phyloP scores from a whole-genome alignment of 2,329 filamentous ascomycete genomes.

The Neopestalotiopsis rosae region DNA sequence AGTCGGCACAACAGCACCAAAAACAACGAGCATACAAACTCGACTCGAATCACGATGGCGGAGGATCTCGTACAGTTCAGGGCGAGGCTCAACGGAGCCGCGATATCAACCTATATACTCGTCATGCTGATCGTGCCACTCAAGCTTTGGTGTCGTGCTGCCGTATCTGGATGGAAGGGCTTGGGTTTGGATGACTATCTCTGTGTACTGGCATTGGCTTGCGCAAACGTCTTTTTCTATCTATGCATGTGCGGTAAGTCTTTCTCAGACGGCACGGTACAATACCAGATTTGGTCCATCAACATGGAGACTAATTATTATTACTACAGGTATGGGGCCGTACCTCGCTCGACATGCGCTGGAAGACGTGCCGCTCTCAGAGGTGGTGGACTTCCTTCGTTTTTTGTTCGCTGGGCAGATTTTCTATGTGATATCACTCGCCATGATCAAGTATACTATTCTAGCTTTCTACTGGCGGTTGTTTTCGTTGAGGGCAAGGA shows the following conservation, averaged over 20 bases:
- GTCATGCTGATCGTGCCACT: slow-evolving; percentile 4
- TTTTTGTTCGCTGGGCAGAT: slow-evolving; percentile 3
- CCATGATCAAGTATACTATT: slow-evolving; percentile 13
- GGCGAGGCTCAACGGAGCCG: background rate
- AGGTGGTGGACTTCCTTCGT: slow-evolving; percentile 2
- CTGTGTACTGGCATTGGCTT: background rate
- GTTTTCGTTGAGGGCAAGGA: background rate
- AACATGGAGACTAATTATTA: background rate
- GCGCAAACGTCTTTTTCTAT: background rate
- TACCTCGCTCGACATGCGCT: background rate
- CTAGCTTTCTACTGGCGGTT: slow-evolving; percentile 5
- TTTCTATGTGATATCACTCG: background rate
- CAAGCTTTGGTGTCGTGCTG: background rate
- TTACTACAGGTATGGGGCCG: background rate
- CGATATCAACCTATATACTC: background rate
- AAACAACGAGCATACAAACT: background rate
- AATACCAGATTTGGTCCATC: background rate
- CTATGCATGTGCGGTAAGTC: background rate
- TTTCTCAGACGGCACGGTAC: no score
- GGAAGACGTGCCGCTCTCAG: background rate
- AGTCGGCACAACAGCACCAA: background rate
- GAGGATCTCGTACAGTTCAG: background rate
- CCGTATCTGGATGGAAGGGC: background rate
- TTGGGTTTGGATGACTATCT: background rate
- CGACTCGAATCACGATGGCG: background rate